Percentiles rank a stretch among this genome's conserved stretches.
These are phyloP conservation scores for Monosporascus sp. DNA, from an alignment of 2,329 filamentous ascomycete genomes.

Conservation along the genomic window DNA sequence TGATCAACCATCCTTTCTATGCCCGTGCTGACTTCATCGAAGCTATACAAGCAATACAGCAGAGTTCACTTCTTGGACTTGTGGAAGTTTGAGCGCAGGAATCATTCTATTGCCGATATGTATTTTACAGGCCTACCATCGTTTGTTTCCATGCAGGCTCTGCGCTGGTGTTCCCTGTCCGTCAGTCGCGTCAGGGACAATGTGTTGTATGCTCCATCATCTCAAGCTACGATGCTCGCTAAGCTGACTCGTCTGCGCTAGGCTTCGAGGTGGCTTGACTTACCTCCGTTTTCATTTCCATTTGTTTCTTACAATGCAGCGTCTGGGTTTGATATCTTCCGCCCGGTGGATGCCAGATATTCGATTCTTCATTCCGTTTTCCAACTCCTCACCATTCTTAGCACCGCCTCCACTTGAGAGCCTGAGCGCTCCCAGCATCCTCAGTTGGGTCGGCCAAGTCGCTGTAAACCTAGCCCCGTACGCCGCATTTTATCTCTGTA, in stretches of 20 bases:
- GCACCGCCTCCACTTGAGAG: slow-evolving; percentile 38
- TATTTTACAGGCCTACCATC: slow-evolving; percentile 36
- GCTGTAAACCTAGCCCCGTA: slow-evolving; percentile 43
- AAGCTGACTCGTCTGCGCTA: slow-evolving; percentile 2
- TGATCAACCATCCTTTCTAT: neutral
- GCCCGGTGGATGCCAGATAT: slow-evolving; percentile 37
- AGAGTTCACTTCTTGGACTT: slow-evolving; percentile 44
- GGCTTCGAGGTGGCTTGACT: slow-evolving; percentile 18
- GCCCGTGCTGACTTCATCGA: slow-evolving; percentile 4
- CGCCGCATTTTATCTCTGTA: slow-evolving; percentile 39
- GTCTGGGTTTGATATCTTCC: slow-evolving; percentile 41
- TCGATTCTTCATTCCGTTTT: slow-evolving; percentile 52
- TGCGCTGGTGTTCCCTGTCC: slow-evolving; percentile 24
- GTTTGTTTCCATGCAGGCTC: slow-evolving; percentile 27
- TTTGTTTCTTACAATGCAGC: slow-evolving; percentile 47
- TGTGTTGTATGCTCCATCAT: slow-evolving; percentile 18
- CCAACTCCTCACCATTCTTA: slow-evolving; percentile 43
- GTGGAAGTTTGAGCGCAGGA: slow-evolving; percentile 27
- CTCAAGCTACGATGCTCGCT: slow-evolving; percentile 6
- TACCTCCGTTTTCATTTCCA: slow-evolving; percentile 48
- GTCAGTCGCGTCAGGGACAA: slow-evolving; percentile 11
- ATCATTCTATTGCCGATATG: slow-evolving; percentile 28
- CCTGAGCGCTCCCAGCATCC: slow-evolving; percentile 32
- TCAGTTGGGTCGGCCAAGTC: slow-evolving; percentile 38
- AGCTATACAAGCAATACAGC: slow-evolving; percentile 50